These are phyloP conservation scores for Physaria fendleri DNA, from an alignment of 345 rosid species.

Conservation along the genomic window DNA sequence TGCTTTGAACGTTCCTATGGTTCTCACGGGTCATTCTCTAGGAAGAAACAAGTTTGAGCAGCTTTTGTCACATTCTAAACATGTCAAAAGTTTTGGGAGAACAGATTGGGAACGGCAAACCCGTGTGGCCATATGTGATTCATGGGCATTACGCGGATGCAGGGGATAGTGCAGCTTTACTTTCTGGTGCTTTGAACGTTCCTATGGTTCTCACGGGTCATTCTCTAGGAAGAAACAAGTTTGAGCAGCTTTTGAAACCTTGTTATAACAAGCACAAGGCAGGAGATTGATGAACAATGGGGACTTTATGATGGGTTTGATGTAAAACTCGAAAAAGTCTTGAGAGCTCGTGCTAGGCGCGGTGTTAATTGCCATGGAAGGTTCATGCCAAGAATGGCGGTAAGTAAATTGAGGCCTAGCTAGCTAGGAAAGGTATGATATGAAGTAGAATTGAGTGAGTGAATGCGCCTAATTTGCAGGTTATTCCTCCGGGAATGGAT, in stretches of 20 bases:
- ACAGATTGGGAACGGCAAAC: slow-evolving; percentile 78
- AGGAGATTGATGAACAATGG: slow-evolving; percentile 98
- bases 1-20: slow-evolving; percentile 96
- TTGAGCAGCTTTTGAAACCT: slow-evolving; percentile 93
- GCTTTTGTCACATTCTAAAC: slow-evolving; percentile 82
- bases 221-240: slow-evolving; percentile 95
- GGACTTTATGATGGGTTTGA: slow-evolving; percentile 98
- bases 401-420: slow-evolving; percentile 27
- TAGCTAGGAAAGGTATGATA: neutral
- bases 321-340: slow-evolving; percentile 88
- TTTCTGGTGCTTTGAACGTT: slow-evolving; percentile 91
- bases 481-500: slow-evolving; percentile 99
- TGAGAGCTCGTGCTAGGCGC: slow-evolving; percentile 90
- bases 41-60: slow-evolving; percentile 97
- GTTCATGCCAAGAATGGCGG: slow-evolving; percentile 97
- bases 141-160: slow-evolving; percentile 98
- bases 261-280: slow-evolving; percentile 92
- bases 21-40: slow-evolving; percentile 91
- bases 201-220: slow-evolving; percentile 99
- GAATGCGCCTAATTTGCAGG: slow-evolving; percentile 39
- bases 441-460: neutral
- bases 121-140: slow-evolving; percentile 93
- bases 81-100: slow-evolving; percentile 90
- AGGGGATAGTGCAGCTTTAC: slow-evolving; percentile 84
- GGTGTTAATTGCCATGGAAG: slow-evolving; percentile 93